Evolutionary conservation across 1,284 basidiomycete species (phyloP), one percentile per base, ranked within the genome.

Genomic region (Inonotus obliquus): DNA sequence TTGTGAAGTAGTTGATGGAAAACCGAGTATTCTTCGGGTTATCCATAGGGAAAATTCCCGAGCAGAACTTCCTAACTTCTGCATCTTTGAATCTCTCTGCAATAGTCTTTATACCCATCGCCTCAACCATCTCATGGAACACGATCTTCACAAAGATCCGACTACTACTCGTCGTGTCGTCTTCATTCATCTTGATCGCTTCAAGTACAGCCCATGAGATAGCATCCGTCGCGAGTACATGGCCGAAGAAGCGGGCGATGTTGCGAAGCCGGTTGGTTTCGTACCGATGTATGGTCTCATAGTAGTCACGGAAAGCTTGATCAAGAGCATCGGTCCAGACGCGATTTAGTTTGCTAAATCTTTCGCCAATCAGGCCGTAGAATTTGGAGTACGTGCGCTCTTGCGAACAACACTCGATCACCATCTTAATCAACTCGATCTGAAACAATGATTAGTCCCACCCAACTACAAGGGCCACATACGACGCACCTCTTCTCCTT

Each of bases 351-450:
- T 97, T 97, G 79, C 92, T 92, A 77, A 99, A 95, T 11, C 96
- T 89, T 75, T 99, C 96, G 58, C 94, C 95, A 68, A 98, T 85
- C 38, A 98, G 86, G 21, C 96, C 96, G 72, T 96, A 99, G 79
- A 98, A 99, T 45, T 85, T 93, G 10, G 92, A 92, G 74, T 98
- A 99, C 0, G 96, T 96, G 4, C 96, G 90, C 73, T 99, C 96
- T 79, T 99, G 96, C 1, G 96, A 99, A 73, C 96, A 99, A 88
- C 96, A 99, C 72, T 99, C 96, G 74, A 99, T 91, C 63, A 99
- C 85, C 96, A 99, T 99, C 80, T 99, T 98, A 75, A 92, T 88
- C 57, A 99, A 77, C 75, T 98, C 96, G 69, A 94, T 92, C 91
- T 96, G 68, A 6, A 60, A 51, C 19, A 45, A 5, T 27, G 2